Percentiles rank a stretch among this genome's conserved stretches.
Evolutionary conservation across 495 filamentous ascomycete genomes (phyloP).

Genomic region (Penicillium canariense): DNA sequence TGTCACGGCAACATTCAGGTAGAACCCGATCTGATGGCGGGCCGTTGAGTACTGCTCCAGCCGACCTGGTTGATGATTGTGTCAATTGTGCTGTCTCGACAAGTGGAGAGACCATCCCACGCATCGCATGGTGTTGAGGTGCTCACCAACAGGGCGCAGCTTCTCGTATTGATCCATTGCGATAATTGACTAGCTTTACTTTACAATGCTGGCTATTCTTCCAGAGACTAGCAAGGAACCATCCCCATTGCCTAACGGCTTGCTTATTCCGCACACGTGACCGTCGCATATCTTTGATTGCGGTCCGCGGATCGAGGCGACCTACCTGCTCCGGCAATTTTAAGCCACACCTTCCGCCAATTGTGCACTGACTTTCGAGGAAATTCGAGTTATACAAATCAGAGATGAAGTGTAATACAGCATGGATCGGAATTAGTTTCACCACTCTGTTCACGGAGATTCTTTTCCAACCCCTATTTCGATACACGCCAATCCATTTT

Average conservation of each 20-base stretch:
- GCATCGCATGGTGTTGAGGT: too few relatives aligned
- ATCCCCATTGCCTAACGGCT: background rate
- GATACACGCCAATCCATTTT: too few relatives aligned
- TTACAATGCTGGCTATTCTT: background rate
- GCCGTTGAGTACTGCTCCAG: slow-evolving; percentile 45
- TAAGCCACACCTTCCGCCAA: too few relatives aligned
- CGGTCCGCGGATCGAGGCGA: background rate
- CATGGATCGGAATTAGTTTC: too few relatives aligned
- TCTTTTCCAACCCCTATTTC: too few relatives aligned
- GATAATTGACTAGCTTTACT: background rate
- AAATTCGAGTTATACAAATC: too few relatives aligned
- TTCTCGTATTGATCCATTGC: slow-evolving; percentile 28
- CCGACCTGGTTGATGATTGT: slow-evolving; percentile 23
- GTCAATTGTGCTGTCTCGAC: slow-evolving; percentile 4
- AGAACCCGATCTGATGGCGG: slow-evolving; percentile 44
- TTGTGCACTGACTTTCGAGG: too few relatives aligned
- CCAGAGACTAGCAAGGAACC: background rate
- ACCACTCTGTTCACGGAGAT: too few relatives aligned
- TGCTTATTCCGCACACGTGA: slow-evolving; percentile 2
- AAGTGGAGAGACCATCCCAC: background rate
- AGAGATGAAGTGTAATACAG: too few relatives aligned
- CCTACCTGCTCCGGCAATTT: background rate
- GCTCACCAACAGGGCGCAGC: slow-evolving; percentile 32
- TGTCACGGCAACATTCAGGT: slow-evolving; percentile 41
- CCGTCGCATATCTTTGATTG: background rate